These are phyloP conservation scores for Oryza nivara DNA, from an alignment of 176 grass and related monocot species.

Conservation along the genomic window DNA sequence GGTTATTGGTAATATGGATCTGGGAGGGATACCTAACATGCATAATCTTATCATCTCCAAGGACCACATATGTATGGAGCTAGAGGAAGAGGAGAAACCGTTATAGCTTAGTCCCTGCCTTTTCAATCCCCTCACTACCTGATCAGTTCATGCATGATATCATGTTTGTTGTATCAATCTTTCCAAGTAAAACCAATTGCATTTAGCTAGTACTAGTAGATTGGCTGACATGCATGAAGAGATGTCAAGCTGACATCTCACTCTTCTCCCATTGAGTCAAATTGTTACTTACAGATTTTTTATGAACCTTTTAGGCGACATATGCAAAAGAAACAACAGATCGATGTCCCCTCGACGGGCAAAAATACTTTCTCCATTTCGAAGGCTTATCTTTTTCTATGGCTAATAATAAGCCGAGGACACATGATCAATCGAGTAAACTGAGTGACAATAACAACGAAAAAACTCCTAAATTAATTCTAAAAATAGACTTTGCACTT, in stretches of 20 bases:
- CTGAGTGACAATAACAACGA: too few relatives aligned
- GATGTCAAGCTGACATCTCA: not conserved
- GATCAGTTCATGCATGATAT: not conserved
- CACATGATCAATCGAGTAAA: too few relatives aligned
- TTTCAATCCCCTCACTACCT: not conserved
- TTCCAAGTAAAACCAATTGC: not conserved
- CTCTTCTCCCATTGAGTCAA: not conserved
- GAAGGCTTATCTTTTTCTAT: too few relatives aligned
- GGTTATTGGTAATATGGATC: conserved; percentile 35
- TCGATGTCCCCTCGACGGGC: too few relatives aligned
- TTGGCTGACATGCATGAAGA: not conserved
- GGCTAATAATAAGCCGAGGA: too few relatives aligned
- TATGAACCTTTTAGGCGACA: too few relatives aligned
- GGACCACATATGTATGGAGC: conserved; percentile 26
- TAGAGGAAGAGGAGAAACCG: conserved; percentile 10
- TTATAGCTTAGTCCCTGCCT: conserved; percentile 1
- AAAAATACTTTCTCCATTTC: too few relatives aligned
- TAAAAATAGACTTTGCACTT: too few relatives aligned
- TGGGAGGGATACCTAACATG: conserved; percentile 20
- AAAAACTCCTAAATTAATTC: too few relatives aligned
- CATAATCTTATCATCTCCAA: conserved; percentile 17
- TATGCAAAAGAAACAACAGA: too few relatives aligned
- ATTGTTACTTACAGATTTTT: too few relatives aligned
- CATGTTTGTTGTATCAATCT: not conserved
- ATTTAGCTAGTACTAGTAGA: too few relatives aligned